Conservation (phyloP, 495 filamentous ascomycete genomes). For the Daldinia concentrica region DNA sequence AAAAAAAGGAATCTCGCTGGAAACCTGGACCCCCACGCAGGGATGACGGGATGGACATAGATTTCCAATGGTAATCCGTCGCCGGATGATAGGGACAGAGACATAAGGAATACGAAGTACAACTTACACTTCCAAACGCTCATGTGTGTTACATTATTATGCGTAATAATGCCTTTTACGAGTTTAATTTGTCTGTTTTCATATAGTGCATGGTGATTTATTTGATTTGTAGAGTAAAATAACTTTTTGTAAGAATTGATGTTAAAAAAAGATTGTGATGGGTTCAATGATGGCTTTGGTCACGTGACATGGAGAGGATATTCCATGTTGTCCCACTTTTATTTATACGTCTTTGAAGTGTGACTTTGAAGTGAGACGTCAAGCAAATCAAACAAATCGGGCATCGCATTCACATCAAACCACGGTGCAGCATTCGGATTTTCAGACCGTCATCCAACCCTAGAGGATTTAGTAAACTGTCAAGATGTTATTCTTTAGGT, state of each 20-base stretch:
- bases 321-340: not conserved
- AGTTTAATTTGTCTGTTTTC: not conserved
- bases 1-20: conserved; percentile 38
- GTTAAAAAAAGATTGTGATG: not conserved
- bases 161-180: conserved; percentile 2
- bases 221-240: not conserved
- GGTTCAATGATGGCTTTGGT: not conserved
- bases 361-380: not conserved
- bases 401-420: conserved; percentile 16
- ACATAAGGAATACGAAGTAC: conserved; percentile 43
- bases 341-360: not conserved
- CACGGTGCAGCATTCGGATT: conserved; percentile 17
- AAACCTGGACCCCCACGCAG: conserved; percentile 38
- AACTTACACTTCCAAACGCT: conserved; percentile 18
- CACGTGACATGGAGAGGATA: not conserved
- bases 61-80: conserved; percentile 49
- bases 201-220: not conserved
- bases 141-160: conserved; percentile 15
- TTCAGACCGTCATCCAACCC: not conserved
- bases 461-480: not conserved
- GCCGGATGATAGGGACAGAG: conserved; percentile 46
- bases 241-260: not conserved
- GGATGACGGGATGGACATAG: conserved; percentile 47
- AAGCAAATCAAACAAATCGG: conserved; percentile 17
- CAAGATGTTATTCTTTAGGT: conserved; percentile 71